Base-by-base conservation (phyloP, 148 eudicot species). In the Chenopodium suecicum region DNA sequence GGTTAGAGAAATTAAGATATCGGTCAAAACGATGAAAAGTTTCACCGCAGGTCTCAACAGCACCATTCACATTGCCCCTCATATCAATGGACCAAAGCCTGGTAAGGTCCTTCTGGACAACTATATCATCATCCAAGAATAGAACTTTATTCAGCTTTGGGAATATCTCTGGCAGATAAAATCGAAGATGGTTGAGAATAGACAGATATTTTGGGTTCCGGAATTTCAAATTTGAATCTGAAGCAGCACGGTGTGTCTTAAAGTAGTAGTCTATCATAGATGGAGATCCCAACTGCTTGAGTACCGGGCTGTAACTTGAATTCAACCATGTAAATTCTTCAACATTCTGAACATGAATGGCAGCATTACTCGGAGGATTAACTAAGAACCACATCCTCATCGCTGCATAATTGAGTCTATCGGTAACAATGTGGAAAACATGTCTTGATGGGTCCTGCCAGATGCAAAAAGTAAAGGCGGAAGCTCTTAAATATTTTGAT, bases 381-480 rank as follows among this genome's bases (percentile, higher is more conserved):
- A 84, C 89, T 78, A 91, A 81, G 89, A 94, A 94, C 98, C 98
- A 94, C 98, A 94, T 92, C 86, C 91, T 91, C 98, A 94, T 94
- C 80, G 98, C 98, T 78, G 96, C 98, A 86, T 88, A 94, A 86
- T 92, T 94, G 79, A 94, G 94, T 87, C 89, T 90, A 82, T 94
- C 98, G 7, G 98, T 92, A 73, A 94, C 98, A 65, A 94, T 84
- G 80, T 94, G 98, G 89, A 94, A 91, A 37, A 92, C 98, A 70
- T 92, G 94, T n/a, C 88, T 85, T 63, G 96, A 89, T 71, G 98
- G 89, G 80, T 89, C 87, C 98, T 94, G 96, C 80, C 83, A 65
- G 37, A 29, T 12, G 54, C 54, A 50, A 66, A 88, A 83, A 89
- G 94, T 94, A 71, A 80, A 44, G 77, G 50, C 19, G 31, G 19